phyloP scores from a whole-genome alignment of 2,329 filamentous ascomycete genomes.

The Aspergillus sp. region DNA sequence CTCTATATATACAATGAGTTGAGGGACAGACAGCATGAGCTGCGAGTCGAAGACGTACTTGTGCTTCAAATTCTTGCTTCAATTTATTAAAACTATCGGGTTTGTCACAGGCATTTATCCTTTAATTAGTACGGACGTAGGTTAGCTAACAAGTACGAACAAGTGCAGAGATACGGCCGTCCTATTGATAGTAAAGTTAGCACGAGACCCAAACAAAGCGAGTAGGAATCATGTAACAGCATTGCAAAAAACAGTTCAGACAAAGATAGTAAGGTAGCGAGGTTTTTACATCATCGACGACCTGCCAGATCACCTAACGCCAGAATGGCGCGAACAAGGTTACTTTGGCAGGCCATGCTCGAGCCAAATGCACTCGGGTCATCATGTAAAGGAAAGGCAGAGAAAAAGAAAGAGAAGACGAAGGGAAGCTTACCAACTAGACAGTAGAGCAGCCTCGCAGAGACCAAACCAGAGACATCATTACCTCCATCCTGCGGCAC shows the following conservation, averaged over 20 bases:
- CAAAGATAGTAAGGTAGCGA: slow-evolving; percentile 93
- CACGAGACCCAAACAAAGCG: slow-evolving; percentile 13
- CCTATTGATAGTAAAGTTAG: slow-evolving; percentile 25
- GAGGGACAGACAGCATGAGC: slow-evolving; percentile 31
- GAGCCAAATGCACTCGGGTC: slow-evolving; percentile 99
- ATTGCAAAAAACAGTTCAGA: slow-evolving; percentile 62
- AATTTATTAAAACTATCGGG: slow-evolving; percentile 84
- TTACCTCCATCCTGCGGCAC: slow-evolving; percentile 88
- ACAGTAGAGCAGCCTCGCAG: slow-evolving; percentile 23
- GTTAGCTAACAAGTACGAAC: neutral
- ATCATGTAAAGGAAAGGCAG: slow-evolving; percentile 63
- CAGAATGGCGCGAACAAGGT: slow-evolving; percentile 71
- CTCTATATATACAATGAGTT: slow-evolving; percentile 60
- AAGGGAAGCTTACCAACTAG: slow-evolving; percentile 20
- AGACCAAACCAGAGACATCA: slow-evolving; percentile 8
- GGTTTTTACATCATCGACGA: slow-evolving; percentile 98
- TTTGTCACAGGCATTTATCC: slow-evolving; percentile 91
- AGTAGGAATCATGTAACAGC: neutral
- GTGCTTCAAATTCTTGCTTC: slow-evolving; percentile 76
- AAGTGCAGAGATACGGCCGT: neutral
- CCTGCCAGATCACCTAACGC: slow-evolving; percentile 57
- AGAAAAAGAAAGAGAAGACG: slow-evolving; percentile 10
- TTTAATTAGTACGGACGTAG: slow-evolving; percentile 47
- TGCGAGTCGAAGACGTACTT: slow-evolving; percentile 64
- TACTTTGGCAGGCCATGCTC: slow-evolving; percentile 72